Conservation (phyloP, 2,329 filamentous ascomycete genomes). For the Pseudogymnoascus sp. region DNA sequence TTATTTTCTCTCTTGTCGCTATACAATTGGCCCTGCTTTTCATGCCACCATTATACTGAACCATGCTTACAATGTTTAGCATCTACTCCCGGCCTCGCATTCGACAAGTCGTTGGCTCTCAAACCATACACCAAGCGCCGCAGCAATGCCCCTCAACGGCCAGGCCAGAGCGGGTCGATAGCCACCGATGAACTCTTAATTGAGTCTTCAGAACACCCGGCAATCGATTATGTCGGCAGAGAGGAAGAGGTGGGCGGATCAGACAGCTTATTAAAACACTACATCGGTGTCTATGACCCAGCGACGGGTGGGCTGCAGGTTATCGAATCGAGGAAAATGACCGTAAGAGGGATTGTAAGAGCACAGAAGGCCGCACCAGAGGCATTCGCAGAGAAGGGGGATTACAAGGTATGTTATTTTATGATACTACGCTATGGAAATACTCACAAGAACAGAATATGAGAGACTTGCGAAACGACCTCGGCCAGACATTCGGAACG, state of each 20-base stretch:
- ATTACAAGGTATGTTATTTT: conserved; percentile 24
- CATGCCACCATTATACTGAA: neutral
- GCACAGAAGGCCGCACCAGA: conserved; percentile 44
- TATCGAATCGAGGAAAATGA: conserved; percentile 57
- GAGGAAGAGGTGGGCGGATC: conserved; percentile 39
- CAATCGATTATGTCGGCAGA: conserved; percentile 51
- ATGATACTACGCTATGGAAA: neutral
- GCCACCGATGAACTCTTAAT: conserved; percentile 43
- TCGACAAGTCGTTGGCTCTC: conserved; percentile 26
- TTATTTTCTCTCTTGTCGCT: neutral
- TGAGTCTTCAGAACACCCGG: conserved; percentile 49
- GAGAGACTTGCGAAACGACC: conserved; percentile 55
- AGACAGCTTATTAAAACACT: conserved; percentile 49
- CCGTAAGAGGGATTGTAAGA: conserved; percentile 49
- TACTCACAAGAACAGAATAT: conserved; percentile 38
- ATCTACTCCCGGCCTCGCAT: conserved; percentile 27
- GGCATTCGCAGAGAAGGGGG: conserved; percentile 32
- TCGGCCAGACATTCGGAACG: conserved; percentile 74
- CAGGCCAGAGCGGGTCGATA: conserved; percentile 21
- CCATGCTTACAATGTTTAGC: conserved; percentile 19
- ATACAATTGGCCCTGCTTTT: neutral
- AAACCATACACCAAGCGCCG: conserved; percentile 26
- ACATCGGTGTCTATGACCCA: conserved; percentile 57
- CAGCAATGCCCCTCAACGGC: conserved; percentile 17
- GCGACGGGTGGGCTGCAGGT: conserved; percentile 51